Base-by-base conservation (phyloP, 345 rosid species). In the Turnera subulata region DNA sequence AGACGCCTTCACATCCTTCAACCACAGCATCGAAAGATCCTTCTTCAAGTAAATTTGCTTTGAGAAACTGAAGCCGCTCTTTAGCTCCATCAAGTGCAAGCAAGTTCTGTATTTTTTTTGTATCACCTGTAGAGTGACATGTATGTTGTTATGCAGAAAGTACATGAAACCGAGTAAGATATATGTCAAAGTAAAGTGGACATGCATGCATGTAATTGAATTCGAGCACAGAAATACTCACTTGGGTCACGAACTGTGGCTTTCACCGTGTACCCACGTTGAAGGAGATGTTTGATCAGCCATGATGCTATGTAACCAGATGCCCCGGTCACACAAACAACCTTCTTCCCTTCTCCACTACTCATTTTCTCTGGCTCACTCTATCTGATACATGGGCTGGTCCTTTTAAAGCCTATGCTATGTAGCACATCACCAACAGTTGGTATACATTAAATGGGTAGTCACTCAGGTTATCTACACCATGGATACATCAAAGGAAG, bases 291-390 rank as follows among this genome's bases (percentile, higher is more conserved):
- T 11, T 53, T 64, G 43, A 70, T 52, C 3, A 64, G 37, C 74
- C 66, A 70, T 1, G 70, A 48, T n/a, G 74, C 69, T 16, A 64
- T 58, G 65, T 45, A 63, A 33, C 66, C 66, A 0, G 66, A 45
- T 4, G 6, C 67, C 32, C 67, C 67, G 0, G 53, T 70, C 14
- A 70, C 74, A 18, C 65, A 47, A 6, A 48, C 65, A 12, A 21
- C 43, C 35, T 54, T 70, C n/a, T n/a, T n/a, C n/a, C n/a, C n/a
- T 16, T 39, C 65, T 54, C 25, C 48, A 11, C 61, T 54, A 45
- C 54, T 54, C 47, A 38, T 64, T 6, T 19, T 19, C 50, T 17
- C 12, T 9, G 21, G 24, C 11, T 19, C 23, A 1, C 48, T 19
- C 48, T 19, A 17, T n/a, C 48, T n/a, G n/a, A n/a, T n/a, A n/a